Base-by-base conservation (phyloP, 345 rosid species). In the Heritiera littoralis region DNA sequence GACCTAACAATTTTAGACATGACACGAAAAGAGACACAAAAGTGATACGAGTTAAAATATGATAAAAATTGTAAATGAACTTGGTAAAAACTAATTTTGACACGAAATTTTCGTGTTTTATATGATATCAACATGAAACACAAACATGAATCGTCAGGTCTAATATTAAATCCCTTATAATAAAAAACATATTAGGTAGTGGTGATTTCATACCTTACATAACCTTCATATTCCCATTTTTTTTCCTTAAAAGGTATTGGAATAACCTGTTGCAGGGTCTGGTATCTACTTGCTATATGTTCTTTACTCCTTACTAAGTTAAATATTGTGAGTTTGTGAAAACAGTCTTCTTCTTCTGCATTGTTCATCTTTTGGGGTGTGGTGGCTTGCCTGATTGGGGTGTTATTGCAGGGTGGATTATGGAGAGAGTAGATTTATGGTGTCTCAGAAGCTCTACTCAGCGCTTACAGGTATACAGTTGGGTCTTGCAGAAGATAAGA, bases 401-500 rank as follows among this genome's bases (percentile, higher is more conserved):
- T 5, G 41, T 67, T 43, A 6, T 43, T 41, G 48, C 84, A 85
- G 87, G 80, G 59, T 80, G 63, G 49, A 71, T n/a, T 85, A 76
- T 68, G 80, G 61, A 64, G 77, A 46, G 4, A 83, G 77, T 40
- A 78, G 81, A 23, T 15, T 20, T 48, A 17, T 60, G 1, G 80
- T 85, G 17, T 82, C 63, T 60, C 77, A 41, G 52, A 77, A 75
- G 64, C 88, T 85, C 14, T 67, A 56, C 46, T 79, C 78, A 17
- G 55, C 52, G 1, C 84, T 83, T 54, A 30, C 35, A 30, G 59
- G 73, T 56, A 68, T 81, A 30, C 82, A 83, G 67, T 77, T 58
- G 83, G 88, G 85, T 54, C 76, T 76, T 4, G 45, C 66, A 17
- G 88, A 85, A 73, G 84, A 85, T 49, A 79, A 48, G 74, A 86